Evolutionary conservation across 495 filamentous ascomycete genomes (phyloP).

Genomic region (Jackrogersella minutella): DNA sequence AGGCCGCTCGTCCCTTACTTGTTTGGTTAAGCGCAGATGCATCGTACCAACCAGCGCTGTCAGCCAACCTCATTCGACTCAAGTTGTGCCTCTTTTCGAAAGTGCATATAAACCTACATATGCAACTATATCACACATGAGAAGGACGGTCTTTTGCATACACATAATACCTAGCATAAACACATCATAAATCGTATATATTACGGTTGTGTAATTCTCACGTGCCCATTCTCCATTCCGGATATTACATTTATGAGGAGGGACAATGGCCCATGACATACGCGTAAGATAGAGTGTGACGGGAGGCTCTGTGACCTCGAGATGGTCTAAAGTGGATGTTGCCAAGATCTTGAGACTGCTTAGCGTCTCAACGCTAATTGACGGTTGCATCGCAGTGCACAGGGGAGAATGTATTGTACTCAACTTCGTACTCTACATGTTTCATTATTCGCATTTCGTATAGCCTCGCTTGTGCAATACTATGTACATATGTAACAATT

Average conservation of each 20-base stretch:
- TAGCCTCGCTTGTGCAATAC: slow-evolving; percentile 9
- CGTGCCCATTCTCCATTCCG: slow-evolving; percentile 26
- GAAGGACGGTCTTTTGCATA: background rate
- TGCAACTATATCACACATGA: background rate
- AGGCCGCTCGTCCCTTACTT: slow-evolving; percentile 15
- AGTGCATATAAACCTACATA: background rate
- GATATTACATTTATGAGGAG: slow-evolving; percentile 22
- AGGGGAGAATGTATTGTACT: slow-evolving; percentile 16
- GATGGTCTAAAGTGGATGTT: slow-evolving; percentile 4
- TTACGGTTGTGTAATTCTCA: slow-evolving; percentile 21
- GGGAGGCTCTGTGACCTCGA: slow-evolving; percentile 28
- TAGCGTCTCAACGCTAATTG: slow-evolving; percentile 26
- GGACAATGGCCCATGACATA: slow-evolving; percentile 4
- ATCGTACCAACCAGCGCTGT: slow-evolving; percentile 19
- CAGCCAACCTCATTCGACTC: background rate
- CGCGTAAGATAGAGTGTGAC: slow-evolving; percentile 12
- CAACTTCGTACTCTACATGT: too few relatives aligned
- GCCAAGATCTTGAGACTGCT: slow-evolving; percentile 17
- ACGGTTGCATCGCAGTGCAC: slow-evolving; percentile 28
- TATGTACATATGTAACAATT: too few relatives aligned
- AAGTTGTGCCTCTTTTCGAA: background rate
- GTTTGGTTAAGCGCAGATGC: slow-evolving; percentile 18
- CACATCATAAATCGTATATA: background rate
- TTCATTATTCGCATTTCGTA: slow-evolving; percentile 16
- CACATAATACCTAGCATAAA: background rate